Evolutionary conservation across 139 green algal genomes (phyloP).

Genomic region (Auxenochlorella protothecoides): DNA sequence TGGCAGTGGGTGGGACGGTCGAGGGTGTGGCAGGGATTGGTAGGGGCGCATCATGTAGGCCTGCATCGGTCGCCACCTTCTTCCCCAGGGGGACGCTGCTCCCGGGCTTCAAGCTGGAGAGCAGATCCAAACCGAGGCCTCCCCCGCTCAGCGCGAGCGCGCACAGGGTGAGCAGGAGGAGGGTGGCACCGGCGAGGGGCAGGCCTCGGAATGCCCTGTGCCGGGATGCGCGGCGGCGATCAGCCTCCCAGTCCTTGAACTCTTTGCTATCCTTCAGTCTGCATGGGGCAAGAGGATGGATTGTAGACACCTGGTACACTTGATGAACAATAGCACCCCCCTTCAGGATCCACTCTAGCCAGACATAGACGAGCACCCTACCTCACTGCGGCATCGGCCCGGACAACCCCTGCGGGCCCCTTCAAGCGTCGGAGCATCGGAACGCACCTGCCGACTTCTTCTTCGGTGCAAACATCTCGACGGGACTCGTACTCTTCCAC

Average conservation of each 20-base stretch:
- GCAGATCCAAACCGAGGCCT: not conserved
- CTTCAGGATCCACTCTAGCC: not conserved
- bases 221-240: not conserved
- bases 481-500: conserved; percentile 5
- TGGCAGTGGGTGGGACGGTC: too few species aligned
- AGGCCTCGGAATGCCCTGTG: not conserved
- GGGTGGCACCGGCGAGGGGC: not conserved
- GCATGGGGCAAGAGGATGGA: not conserved
- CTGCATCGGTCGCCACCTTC: too few species aligned
- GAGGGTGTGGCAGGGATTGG: too few species aligned
- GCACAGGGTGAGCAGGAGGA: conserved; percentile 1
- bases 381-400: not conserved
- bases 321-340: too few species aligned
- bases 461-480: conserved; percentile 5
- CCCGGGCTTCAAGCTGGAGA: not conserved
- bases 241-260: conserved; percentile 15
- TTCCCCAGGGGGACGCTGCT: not conserved
- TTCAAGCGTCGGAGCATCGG: not conserved
- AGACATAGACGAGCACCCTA: not conserved
- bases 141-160: not conserved
- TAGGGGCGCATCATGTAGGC: too few species aligned
- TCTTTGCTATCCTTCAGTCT: conserved; percentile 11
- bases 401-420: too few species aligned
- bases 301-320: too few species aligned
- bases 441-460: conserved; percentile 10